phyloP scores from a whole-genome alignment of 1,139 yeast species.

The Pichia sp. region DNA sequence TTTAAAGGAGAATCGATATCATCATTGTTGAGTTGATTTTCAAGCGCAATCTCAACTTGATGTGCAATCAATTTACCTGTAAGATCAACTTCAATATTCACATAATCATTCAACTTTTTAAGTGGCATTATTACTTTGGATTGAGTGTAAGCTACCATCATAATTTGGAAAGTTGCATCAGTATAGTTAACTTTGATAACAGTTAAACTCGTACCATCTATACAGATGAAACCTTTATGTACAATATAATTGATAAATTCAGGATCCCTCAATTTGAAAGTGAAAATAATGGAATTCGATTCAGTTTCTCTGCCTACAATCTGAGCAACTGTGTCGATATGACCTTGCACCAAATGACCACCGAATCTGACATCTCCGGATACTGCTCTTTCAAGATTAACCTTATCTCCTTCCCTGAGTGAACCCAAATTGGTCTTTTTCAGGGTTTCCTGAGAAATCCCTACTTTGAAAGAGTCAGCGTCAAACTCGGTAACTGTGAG shows the following conservation, averaged over 20 bases:
- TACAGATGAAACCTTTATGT: slow-evolving; percentile 84
- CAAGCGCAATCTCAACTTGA: slow-evolving; percentile 57
- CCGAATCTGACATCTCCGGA: slow-evolving; percentile 78
- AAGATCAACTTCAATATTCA: slow-evolving; percentile 89
- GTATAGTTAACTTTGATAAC: slow-evolving; percentile 65
- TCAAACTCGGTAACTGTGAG: slow-evolving; percentile 86
- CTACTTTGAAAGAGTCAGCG: slow-evolving; percentile 62
- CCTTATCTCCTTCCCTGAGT: slow-evolving; percentile 49
- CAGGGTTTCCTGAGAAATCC: slow-evolving; percentile 88
- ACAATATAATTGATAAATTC: slow-evolving; percentile 69
- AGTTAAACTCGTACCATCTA: slow-evolving; percentile 93
- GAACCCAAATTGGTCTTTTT: slow-evolving; percentile 70
- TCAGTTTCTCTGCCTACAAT: slow-evolving; percentile 52
- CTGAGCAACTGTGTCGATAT: slow-evolving; percentile 81
- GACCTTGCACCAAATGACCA: slow-evolving; percentile 97
- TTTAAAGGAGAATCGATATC: slow-evolving; percentile 28
- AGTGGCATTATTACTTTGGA: slow-evolving; percentile 65
- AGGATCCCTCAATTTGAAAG: slow-evolving; percentile 65
- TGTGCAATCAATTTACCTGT: slow-evolving; percentile 88
- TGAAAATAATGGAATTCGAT: slow-evolving; percentile 72
- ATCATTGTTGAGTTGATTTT: slow-evolving; percentile 44
- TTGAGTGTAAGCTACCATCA: slow-evolving; percentile 92
- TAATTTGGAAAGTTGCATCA: slow-evolving; percentile 60
- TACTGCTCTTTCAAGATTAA: slow-evolving; percentile 89
- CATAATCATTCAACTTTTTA: slow-evolving; percentile 55